Percentiles rank a stretch among this genome's conserved stretches.
These are phyloP conservation scores for Lachnum nothofagi DNA, from an alignment of 2,329 filamentous ascomycete species.

Conservation along the genomic window DNA sequence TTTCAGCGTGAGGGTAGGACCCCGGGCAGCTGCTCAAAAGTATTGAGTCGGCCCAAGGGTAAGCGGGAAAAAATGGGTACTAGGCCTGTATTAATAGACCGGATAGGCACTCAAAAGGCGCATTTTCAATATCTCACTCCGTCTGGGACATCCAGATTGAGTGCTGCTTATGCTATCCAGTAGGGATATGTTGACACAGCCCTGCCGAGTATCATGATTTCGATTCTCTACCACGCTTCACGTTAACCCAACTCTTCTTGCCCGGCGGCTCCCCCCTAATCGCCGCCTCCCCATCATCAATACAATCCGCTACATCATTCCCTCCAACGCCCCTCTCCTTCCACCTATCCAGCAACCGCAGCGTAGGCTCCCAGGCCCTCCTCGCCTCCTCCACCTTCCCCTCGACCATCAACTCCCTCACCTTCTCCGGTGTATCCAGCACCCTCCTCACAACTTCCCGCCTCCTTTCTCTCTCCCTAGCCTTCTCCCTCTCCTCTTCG, in stretches of 20 bases:
- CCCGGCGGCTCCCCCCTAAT: conserved; percentile 26
- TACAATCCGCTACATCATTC: conserved; percentile 30
- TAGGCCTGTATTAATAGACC: too few relatives aligned
- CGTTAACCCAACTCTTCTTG: conserved; percentile 23
- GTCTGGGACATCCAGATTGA: too few relatives aligned
- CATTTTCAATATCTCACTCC: too few relatives aligned
- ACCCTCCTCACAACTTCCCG: conserved; percentile 22
- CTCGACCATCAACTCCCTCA: conserved; percentile 53
- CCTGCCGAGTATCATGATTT: conserved; percentile 14
- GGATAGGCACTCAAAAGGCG: too few relatives aligned
- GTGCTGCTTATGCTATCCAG: too few relatives aligned
- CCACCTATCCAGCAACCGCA: conserved; percentile 29
- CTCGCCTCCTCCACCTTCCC: conserved; percentile 60
- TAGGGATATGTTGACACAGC: neutral
- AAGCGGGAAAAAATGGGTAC: too few relatives aligned
- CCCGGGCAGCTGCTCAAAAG: too few relatives aligned
- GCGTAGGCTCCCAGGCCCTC: conserved; percentile 34
- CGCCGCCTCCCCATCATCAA: conserved; percentile 33
- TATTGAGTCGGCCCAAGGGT: too few relatives aligned
- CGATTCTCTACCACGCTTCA: conserved; percentile 9
- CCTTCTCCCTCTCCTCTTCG: conserved; percentile 52
- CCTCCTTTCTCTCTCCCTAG: conserved; percentile 57
- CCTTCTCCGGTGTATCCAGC: conserved; percentile 34
- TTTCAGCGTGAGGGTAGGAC: too few relatives aligned
- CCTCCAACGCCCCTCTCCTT: conserved; percentile 32